Evolutionary conservation across 345 rosid species (phyloP), one percentile per base, ranked within the genome.

Genomic region (Eucalyptus dawsonii): DNA sequence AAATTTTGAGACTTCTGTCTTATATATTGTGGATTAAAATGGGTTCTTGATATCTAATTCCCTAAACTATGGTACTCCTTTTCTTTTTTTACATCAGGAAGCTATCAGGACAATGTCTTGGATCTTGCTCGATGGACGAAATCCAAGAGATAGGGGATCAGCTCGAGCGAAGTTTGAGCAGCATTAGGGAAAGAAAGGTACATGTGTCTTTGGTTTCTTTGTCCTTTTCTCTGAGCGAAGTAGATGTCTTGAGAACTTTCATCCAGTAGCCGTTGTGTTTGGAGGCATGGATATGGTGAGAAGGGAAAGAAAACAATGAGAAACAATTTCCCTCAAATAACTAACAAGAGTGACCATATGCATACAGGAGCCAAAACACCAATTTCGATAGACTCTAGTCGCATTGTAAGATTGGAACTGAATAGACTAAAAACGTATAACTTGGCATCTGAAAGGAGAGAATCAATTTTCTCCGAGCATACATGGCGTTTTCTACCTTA

Each of bases 161-260:
- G 89, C 89, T 95, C 9, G 95, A 93, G 91, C 91, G 54, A 86
- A 95, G 97, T 89, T 91, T 96, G 80, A 65, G 65, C 72, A 93
- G 58, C 45, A 88, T 95, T 87, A 94, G 98, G 91, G 91, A 90
- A 54, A 93, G 92, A 94, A 95, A 95, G 97, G 98, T 94, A 92
- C 65, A 21, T 10, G 16, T 76, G 44, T 29, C 37, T 47, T 69
- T 34, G 24, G 44, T 44, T 9, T 9, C 9, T 17, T 69, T 69
- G 44, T 69, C 80, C 80, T 69, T 69, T 17, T 17, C 44, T 69
- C 80, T 34, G 8, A 8, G 80, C 80, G 2, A 9, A 34, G 19
- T 51, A 34, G 81, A 37, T 19, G 81, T 72, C 40, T 37, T 34
- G 27, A 72, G 25, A 10, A 37, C 81, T 72, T 72, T 19, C 45